A percentile compares a stretch with the other conserved stretches of the same genome.
Conservation (phyloP, 139 green algal species). For the Coelastrella sp. region DNA sequence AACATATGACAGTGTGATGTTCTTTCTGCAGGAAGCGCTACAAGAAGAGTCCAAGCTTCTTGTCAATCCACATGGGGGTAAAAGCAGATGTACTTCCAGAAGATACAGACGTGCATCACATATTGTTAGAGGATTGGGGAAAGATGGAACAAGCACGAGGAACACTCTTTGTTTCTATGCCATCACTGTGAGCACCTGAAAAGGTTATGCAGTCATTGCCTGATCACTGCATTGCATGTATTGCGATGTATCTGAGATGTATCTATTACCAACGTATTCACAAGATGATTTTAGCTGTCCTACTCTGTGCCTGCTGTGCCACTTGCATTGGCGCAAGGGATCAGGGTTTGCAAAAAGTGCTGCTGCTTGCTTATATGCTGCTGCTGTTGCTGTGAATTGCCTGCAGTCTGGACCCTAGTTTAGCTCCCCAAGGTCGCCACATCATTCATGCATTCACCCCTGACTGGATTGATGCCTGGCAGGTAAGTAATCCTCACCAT, state of each 20-base stretch:
- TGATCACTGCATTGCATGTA: neutral
- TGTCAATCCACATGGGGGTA: constrained; percentile 94
- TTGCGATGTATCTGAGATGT: no score
- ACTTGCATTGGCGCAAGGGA: no score
- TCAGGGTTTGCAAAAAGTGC: no score
- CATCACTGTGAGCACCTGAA: constrained; percentile 69
- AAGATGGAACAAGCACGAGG: constrained; percentile 85
- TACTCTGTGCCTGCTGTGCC: no score
- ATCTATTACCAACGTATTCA: no score
- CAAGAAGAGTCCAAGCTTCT: constrained; percentile 95
- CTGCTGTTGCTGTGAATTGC: neutral
- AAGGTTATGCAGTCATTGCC: neutral
- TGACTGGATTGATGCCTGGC: constrained; percentile 94
- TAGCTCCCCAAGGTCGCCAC: constrained; percentile 88
- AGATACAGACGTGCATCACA: constrained; percentile 89
- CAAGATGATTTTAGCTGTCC: no score
- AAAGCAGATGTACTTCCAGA: constrained; percentile 75
- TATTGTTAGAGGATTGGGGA: constrained; percentile 95
- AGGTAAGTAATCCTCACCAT: constrained; percentile 48
- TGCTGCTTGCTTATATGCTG: neutral
- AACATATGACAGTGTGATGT: no score
- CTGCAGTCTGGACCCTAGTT: constrained; percentile 80
- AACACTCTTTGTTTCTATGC: constrained; percentile 96
- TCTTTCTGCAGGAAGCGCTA: constrained; percentile 73
- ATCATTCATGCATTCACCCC: constrained; percentile 96